Evolutionary conservation across 768 basidiomycete species (phyloP), one percentile per base, ranked within the genome.

Genomic region (Pisolithus microcarpus): DNA sequence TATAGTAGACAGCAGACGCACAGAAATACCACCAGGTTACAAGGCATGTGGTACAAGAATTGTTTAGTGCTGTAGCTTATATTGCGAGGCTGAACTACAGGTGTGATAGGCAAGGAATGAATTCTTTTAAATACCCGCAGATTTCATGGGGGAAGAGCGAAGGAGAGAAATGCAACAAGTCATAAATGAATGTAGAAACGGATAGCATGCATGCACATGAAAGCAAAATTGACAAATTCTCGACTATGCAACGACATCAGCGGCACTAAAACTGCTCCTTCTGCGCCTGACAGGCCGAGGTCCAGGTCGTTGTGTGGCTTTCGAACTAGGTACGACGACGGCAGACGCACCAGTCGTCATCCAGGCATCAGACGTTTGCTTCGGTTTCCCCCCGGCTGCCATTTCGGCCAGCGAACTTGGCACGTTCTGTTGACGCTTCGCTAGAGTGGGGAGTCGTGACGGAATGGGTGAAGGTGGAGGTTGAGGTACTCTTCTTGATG

Each of bases 201-300:
- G 26, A 44, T 30, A 30, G 30, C 30, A 26, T 34, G 36, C 47
- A 38, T 55, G 43, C 46, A 40, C 49, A 55, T 36, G 50, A 61
- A 56, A 57, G 43, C 54, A 55, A 55, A 18, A 13, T 51, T 45
- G 34, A 42, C 28, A 36, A 38, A 47, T 21, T 39, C 50, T 48
- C 46, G 42, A 49, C 70, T 72, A 91, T 60, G 86, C 88, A 53
- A 91, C 80, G 19, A 91, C 84, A 64, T 92, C 90, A 4, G 86
- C 89, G 50, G 84, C 75, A 63, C 91, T 91, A 67, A 92, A 92
- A 60, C 91, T 92, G 62, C 90, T 91, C 52, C 90, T 75, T 61
- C 90, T 72, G 54, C 87, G 77, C 56, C 88, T 76, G 46, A 89
- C 79, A 39, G 73, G 84, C 48, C 90, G 76, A 54, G 90, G 69